These are phyloP conservation scores for Rhynchospora breviuscula DNA, from an alignment of 176 grass and related monocot species.

Conservation along the genomic window DNA sequence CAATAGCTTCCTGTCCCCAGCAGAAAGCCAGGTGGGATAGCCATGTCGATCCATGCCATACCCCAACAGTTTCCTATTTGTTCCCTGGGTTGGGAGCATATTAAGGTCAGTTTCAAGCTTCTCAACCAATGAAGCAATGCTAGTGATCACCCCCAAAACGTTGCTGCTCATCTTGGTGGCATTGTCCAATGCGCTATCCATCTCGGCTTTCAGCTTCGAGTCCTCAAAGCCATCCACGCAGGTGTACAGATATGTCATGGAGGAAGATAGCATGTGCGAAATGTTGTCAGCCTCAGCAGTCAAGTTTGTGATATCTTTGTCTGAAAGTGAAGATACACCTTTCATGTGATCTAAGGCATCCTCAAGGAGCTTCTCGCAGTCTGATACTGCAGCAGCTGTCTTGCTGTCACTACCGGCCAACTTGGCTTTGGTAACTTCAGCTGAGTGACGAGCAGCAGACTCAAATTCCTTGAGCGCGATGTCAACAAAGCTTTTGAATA, in stretches of 20 bases:
- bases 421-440: constrained; percentile 31
- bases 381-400: constrained; percentile 40
- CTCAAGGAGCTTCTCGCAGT: constrained; percentile 62
- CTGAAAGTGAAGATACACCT: constrained; percentile 43
- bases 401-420: constrained; percentile 9
- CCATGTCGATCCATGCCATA: constrained; percentile 3
- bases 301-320: constrained; percentile 48
- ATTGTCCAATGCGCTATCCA: constrained; percentile 49
- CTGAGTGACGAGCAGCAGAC: constrained; percentile 15
- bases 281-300: constrained; percentile 48
- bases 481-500: constrained; percentile 36
- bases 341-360: constrained; percentile 49
- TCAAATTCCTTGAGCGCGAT: constrained; percentile 39
- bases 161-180: constrained; percentile 73
- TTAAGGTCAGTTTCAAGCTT: constrained; percentile 38
- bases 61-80: constrained; percentile 20
- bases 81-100: constrained; percentile 21
- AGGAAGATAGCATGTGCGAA: constrained; percentile 49
- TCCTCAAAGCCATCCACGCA: constrained; percentile 71
- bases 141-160: constrained; percentile 62
- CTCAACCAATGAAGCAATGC: constrained; percentile 41
- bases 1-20: constrained; percentile 70
- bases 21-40: constrained; percentile 49
- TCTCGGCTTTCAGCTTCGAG: constrained; percentile 45
- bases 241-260: constrained; percentile 61